Percentiles rank a stretch among this genome's conserved stretches.
These are phyloP conservation scores for Condylostoma magnum DNA, from an alignment of 169 alveolate species.

Conservation along the genomic window DNA sequence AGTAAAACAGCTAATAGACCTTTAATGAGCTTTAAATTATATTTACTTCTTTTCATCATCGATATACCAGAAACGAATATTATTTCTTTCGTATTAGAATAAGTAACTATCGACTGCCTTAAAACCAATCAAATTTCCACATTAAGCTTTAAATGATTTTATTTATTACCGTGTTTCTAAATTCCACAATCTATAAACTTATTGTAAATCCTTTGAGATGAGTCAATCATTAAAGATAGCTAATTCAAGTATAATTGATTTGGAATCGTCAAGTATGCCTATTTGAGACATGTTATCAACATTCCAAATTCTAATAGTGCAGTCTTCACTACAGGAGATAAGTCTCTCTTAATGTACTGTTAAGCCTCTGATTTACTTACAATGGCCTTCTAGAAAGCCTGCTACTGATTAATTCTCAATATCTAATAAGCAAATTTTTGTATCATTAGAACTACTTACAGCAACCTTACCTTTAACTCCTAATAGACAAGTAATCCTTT, in stretches of 20 bases:
- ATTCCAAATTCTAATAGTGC: no score
- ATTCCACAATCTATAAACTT: slow-evolving; percentile 4
- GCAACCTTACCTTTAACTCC: background rate
- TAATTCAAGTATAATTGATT: no score
- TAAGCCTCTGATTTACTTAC: background rate
- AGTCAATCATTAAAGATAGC: no score
- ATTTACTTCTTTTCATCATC: background rate
- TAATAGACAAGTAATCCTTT: background rate
- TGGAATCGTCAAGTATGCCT: no score
- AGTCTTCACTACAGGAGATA: no score
- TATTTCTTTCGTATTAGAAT: background rate
- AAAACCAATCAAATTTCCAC: no score
- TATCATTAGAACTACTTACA: slow-evolving; percentile 9
- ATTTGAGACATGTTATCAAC: no score
- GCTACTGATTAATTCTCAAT: no score
- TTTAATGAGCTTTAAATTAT: background rate
- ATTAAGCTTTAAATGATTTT: background rate
- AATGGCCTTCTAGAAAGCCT: background rate
- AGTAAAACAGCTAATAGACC: background rate
- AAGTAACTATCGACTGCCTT: background rate
- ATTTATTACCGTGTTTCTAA: background rate
- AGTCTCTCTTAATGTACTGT: background rate
- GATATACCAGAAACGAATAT: background rate
- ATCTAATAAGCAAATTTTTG: no score
- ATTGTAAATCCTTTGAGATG: no score